These are phyloP conservation scores for Beauveria varroae DNA, from an alignment of 2,329 filamentous ascomycete species.

Conservation along the genomic window DNA sequence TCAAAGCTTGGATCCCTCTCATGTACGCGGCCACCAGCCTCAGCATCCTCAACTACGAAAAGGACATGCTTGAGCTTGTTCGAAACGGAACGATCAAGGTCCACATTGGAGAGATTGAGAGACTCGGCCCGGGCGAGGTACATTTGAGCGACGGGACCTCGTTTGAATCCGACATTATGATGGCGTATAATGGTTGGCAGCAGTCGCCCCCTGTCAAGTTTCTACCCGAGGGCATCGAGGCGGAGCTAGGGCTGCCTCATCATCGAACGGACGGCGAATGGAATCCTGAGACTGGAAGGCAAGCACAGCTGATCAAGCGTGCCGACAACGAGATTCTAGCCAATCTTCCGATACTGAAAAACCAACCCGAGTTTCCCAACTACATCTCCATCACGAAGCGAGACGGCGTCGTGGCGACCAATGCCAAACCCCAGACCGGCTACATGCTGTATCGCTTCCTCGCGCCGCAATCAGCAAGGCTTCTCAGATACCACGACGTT, in stretches of 20 bases:
- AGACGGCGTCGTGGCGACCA: conserved; percentile 28
- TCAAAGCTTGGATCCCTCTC: conserved; percentile 43
- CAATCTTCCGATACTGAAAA: conserved; percentile 43
- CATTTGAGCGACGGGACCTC: conserved; percentile 41
- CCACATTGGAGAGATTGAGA: conserved; percentile 43
- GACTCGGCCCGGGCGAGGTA: conserved; percentile 37
- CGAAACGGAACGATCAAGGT: conserved; percentile 43
- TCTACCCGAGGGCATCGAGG: conserved; percentile 37
- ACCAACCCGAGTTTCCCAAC: conserved; percentile 41
- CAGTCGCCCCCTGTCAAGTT: conserved; percentile 45
- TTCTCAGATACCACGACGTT: conserved; percentile 31
- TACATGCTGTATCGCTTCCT: conserved; percentile 40
- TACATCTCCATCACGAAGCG: conserved; percentile 35
- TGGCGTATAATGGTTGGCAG: conserved; percentile 54
- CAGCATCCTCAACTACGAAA: conserved; percentile 54
- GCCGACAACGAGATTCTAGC: conserved; percentile 47
- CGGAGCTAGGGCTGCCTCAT: conserved; percentile 43
- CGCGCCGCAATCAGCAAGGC: conserved; percentile 28
- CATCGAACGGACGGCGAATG: conserved; percentile 15
- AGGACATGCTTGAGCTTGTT: conserved; percentile 50
- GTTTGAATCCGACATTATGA: conserved; percentile 42
- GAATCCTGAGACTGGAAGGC: conserved; percentile 14
- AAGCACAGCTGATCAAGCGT: conserved; percentile 27
- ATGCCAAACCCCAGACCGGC: conserved; percentile 23
- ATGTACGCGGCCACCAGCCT: conserved; percentile 49